Conservation (phyloP, 805 yeast genomes). For the Ogataea ganodermae region DNA sequence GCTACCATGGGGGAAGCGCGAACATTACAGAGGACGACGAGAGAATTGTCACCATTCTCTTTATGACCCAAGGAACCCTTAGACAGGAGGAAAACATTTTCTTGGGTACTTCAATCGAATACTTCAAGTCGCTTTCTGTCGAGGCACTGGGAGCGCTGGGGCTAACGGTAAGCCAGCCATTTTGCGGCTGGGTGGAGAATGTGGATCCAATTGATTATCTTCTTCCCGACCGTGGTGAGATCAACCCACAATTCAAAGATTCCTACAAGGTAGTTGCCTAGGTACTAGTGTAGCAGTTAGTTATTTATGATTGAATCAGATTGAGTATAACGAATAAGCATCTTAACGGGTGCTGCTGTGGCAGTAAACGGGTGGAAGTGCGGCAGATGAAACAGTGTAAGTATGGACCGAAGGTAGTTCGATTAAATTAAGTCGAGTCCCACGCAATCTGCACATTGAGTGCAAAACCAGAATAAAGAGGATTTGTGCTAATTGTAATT, state of each 20-base stretch:
- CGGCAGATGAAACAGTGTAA: too few species aligned
- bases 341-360: too few species aligned
- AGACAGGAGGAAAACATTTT: constrained; percentile 32
- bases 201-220: constrained; percentile 4
- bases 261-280: not conserved
- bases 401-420: too few species aligned
- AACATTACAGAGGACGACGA: constrained; percentile 27
- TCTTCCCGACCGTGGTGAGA: not conserved
- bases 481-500: too few species aligned
- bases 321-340: too few species aligned
- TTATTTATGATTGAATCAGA: too few species aligned
- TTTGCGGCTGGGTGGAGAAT: constrained; percentile 7
- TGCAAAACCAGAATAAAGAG: too few species aligned
- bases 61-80: constrained; percentile 25
- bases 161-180: constrained; percentile 13
- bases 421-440: too few species aligned
- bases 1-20: constrained; percentile 30
- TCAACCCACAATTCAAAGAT: constrained; percentile 5
- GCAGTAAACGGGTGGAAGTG: too few species aligned
- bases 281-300: too few species aligned
- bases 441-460: too few species aligned
- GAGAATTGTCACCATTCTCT: constrained; percentile 19
- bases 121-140: constrained; percentile 14
- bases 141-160: constrained; percentile 15
- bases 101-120: constrained; percentile 18